These are phyloP conservation scores for Aspergillus bridgeri DNA, from an alignment of 495 filamentous ascomycete genomes.

Conservation along the genomic window DNA sequence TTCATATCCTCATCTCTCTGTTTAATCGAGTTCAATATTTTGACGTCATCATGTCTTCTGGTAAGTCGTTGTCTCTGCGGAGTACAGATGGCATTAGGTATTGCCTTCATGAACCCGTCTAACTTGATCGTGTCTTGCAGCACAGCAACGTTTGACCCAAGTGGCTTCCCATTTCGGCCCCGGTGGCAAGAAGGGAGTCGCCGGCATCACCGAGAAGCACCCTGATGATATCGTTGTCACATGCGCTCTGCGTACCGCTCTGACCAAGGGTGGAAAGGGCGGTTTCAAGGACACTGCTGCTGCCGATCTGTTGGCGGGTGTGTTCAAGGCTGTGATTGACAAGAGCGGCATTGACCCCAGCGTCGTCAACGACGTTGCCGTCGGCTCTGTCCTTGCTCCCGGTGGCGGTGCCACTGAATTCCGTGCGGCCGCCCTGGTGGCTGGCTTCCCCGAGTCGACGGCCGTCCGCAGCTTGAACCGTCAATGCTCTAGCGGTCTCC, in stretches of 20 bases:
- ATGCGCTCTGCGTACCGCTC: slow-evolving; percentile 83
- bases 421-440: slow-evolving; percentile 85
- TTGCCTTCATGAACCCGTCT: background rate
- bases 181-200: slow-evolving; percentile 43
- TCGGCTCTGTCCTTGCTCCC: slow-evolving; percentile 86
- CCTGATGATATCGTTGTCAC: slow-evolving; percentile 87
- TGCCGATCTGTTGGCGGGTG: slow-evolving; percentile 80
- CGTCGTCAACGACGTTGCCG: slow-evolving; percentile 86
- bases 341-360: slow-evolving; percentile 82
- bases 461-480: slow-evolving; percentile 84
- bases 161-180: slow-evolving; percentile 58
- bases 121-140: slow-evolving; percentile 25
- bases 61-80: slow-evolving; percentile 20
- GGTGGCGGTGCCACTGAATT: slow-evolving; percentile 97
- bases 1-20: slow-evolving; percentile 2
- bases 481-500: slow-evolving; percentile 86
- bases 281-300: slow-evolving; percentile 90
- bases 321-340: slow-evolving; percentile 73
- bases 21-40: slow-evolving; percentile 12
- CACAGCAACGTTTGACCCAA: slow-evolving; percentile 60
- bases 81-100: background rate
- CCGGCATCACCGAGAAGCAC: slow-evolving; percentile 56
- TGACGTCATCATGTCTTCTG: slow-evolving; percentile 44
- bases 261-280: slow-evolving; percentile 91
- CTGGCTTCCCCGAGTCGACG: slow-evolving; percentile 81